Evolutionary conservation across 1,284 basidiomycete species (phyloP).

Genomic region (Malassezia sympodialis): DNA sequence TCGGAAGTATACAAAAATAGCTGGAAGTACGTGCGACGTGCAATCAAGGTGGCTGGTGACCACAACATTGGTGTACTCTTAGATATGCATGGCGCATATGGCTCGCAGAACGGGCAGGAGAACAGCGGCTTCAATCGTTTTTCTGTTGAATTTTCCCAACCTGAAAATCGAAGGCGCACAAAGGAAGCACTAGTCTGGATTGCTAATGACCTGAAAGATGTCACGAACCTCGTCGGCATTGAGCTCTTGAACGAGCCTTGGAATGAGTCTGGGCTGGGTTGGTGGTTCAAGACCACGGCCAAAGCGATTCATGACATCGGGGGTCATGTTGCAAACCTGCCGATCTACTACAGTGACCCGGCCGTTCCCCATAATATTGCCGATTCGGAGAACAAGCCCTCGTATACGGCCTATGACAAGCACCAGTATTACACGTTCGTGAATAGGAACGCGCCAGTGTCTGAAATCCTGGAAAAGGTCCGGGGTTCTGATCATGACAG

Average conservation of each 20-base stretch:
- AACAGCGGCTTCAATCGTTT: constrained; percentile 66
- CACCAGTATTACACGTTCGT: constrained; percentile 59
- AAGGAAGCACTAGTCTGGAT: constrained; percentile 57
- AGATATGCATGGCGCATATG: constrained; percentile 64
- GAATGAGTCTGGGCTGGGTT: constrained; percentile 31
- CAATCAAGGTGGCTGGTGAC: constrained; percentile 61
- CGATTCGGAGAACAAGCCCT: constrained; percentile 55
- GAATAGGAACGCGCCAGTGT: constrained; percentile 27
- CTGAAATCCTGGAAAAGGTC: constrained; percentile 33
- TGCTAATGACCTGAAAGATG: constrained; percentile 54
- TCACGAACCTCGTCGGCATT: constrained; percentile 64
- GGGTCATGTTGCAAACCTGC: constrained; percentile 53
- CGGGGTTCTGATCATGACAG: constrained; percentile 16
- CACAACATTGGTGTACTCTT: constrained; percentile 62
- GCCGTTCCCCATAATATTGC: constrained; percentile 59
- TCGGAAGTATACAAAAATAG: constrained; percentile 58
- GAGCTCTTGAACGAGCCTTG: constrained; percentile 65
- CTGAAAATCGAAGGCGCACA: constrained; percentile 56
- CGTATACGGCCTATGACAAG: constrained; percentile 66
- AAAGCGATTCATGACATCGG: constrained; percentile 54
- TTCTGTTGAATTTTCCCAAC: constrained; percentile 53
- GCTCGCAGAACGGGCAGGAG: constrained; percentile 57
- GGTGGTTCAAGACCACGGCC: constrained; percentile 51
- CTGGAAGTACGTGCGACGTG: constrained; percentile 56
- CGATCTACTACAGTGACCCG: constrained; percentile 65